These are phyloP conservation scores for Cyclospora cayetanensis DNA, from an alignment of 169 alveolate genomes.

Conservation along the genomic window DNA sequence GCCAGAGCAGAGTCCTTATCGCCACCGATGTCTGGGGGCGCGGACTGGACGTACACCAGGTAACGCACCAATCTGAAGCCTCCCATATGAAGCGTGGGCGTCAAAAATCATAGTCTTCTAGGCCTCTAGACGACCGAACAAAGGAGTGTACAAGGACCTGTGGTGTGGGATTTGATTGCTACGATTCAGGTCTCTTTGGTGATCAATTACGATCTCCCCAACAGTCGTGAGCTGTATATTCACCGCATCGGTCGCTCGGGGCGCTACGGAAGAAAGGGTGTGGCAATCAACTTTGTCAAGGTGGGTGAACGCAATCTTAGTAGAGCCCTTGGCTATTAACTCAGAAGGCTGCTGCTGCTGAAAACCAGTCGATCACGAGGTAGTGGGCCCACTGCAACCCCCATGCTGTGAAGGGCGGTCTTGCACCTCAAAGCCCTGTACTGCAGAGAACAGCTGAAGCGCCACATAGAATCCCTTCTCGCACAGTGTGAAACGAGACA, in stretches of 20 bases:
- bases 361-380: no score
- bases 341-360: no score
- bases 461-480: no score
- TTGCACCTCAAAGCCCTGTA: no score
- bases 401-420: no score
- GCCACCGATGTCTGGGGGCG: constrained; percentile 99
- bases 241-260: constrained; percentile 99
- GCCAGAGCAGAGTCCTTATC: constrained; percentile 96
- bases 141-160: background rate
- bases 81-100: background rate
- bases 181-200: constrained; percentile 91
- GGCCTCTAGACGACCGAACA: background rate
- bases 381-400: no score
- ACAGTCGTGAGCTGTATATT: constrained; percentile 96
- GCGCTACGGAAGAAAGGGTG: constrained; percentile 99
- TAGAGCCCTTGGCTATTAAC: no score
- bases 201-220: constrained; percentile 98
- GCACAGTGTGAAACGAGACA: no score
- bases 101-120: background rate
- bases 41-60: constrained; percentile 99
- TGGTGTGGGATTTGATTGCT: background rate
- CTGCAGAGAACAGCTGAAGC: no score
- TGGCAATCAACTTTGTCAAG: constrained; percentile 98
- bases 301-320: constrained; percentile 71
- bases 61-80: background rate